phyloP scores from a whole-genome alignment of 148 eudicot genomes.

The Camellia sinensis region DNA sequence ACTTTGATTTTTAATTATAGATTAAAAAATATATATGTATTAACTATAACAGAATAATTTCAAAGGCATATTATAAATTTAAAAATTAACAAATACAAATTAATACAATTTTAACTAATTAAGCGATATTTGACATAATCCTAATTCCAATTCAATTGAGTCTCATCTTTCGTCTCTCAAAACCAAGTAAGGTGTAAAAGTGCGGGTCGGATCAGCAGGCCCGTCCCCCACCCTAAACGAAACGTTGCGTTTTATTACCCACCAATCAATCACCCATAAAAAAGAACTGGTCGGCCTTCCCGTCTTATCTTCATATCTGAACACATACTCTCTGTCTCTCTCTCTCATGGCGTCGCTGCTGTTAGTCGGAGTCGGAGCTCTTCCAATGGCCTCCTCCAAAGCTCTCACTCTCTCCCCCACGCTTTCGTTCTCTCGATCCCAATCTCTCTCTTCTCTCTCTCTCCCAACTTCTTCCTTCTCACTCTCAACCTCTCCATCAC shows the following conservation, averaged over 20 bases:
- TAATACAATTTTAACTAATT: too few species aligned
- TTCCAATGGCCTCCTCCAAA: constrained; percentile 44
- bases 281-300: not conserved
- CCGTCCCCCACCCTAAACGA: not conserved
- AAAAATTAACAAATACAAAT: too few species aligned
- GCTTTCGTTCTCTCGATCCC: constrained; percentile 37
- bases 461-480: constrained; percentile 30
- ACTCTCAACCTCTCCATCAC: constrained; percentile 28
- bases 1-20: too few species aligned
- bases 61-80: too few species aligned
- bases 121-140: too few species aligned
- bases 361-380: constrained; percentile 36
- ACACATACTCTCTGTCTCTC: not conserved
- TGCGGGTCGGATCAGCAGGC: too few species aligned
- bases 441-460: constrained; percentile 22
- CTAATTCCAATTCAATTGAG: too few species aligned
- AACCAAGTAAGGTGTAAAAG: too few species aligned
- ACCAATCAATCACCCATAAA: not conserved
- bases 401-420: constrained; percentile 20
- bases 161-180: too few species aligned
- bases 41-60: too few species aligned
- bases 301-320: constrained; percentile 3
- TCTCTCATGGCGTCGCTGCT: constrained; percentile 47
- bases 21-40: too few species aligned
- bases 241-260: constrained; percentile 3